A percentile compares a stretch with the other conserved stretches of the same genome.
Conservation (phyloP, 495 filamentous ascomycete genomes). For the Daldinia grandis region DNA sequence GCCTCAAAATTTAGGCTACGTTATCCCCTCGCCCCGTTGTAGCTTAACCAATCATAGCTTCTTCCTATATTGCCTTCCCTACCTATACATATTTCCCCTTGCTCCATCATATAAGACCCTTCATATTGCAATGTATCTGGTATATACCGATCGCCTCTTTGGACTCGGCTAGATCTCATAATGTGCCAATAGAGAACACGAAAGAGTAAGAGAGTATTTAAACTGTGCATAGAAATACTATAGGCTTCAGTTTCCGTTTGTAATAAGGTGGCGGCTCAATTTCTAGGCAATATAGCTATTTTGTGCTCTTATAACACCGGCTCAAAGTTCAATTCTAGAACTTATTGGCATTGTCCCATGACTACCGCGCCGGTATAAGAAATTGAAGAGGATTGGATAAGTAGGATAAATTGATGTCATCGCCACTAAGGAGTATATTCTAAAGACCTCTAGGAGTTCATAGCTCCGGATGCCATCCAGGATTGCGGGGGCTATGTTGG, state of each 20-base stretch:
- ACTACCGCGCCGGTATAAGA: slow-evolving; percentile 15
- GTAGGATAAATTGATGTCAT: neutral
- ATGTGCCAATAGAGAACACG: neutral
- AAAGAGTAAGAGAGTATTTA: slow-evolving; percentile 5
- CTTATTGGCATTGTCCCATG: neutral
- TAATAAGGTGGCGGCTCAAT: slow-evolving; percentile 33
- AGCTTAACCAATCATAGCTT: slow-evolving; percentile 8
- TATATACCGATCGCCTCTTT: slow-evolving; percentile 30
- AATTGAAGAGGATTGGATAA: neutral
- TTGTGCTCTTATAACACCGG: slow-evolving; percentile 4
- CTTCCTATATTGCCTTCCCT: neutral
- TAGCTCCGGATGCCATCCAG: neutral
- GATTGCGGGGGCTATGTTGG: neutral
- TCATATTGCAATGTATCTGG: slow-evolving; percentile 25
- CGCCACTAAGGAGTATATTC: neutral
- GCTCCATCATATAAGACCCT: slow-evolving; percentile 7
- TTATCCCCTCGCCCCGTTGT: neutral
- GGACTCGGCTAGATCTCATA: slow-evolving; percentile 26
- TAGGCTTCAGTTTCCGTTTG: neutral
- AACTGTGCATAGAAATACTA: neutral
- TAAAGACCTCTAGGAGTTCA: neutral
- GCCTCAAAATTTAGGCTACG: slow-evolving; percentile 5
- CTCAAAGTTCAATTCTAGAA: slow-evolving; percentile 11
- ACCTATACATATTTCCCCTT: slow-evolving; percentile 7
- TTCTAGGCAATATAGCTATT: slow-evolving; percentile 25